A percentile compares a stretch with the other conserved stretches of the same genome.
These are phyloP conservation scores for Aegilops bicornis DNA, from an alignment of 176 grass and related monocot genomes.

Conservation along the genomic window DNA sequence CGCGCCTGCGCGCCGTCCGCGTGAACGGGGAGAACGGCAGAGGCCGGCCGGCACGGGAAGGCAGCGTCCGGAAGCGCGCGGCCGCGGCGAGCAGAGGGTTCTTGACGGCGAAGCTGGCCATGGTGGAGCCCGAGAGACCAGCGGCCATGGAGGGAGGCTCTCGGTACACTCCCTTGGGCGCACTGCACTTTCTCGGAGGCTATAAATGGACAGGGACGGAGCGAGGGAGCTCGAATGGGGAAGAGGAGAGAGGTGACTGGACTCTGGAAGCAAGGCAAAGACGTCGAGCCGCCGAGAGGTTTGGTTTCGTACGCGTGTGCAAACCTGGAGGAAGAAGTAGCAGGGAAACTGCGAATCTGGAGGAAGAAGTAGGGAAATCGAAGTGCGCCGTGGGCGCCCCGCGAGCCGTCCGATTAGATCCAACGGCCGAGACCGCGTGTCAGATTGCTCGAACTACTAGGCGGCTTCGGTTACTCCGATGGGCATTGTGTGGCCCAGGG, in stretches of 20 bases:
- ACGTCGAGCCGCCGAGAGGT: slow-evolving; percentile 10
- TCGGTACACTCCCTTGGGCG: not conserved
- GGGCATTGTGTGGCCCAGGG: not conserved
- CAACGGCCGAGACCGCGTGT: not conserved
- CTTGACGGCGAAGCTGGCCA: slow-evolving; percentile 39
- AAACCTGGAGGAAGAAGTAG: not conserved
- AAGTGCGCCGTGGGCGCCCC: too few species aligned
- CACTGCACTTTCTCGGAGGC: slow-evolving; percentile 4
- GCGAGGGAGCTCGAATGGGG: not conserved
- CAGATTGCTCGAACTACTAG: not conserved
- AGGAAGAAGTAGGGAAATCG: slow-evolving; percentile 12
- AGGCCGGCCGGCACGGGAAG: not conserved
- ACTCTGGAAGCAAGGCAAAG: not conserved
- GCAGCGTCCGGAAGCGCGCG: slow-evolving; percentile 29
- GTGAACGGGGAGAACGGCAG: slow-evolving; percentile 43
- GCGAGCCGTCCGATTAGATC: not conserved
- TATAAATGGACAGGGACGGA: slow-evolving; percentile 33
- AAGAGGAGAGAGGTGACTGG: not conserved
- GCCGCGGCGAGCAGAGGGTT: slow-evolving; percentile 36
- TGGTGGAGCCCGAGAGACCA: slow-evolving; percentile 31
- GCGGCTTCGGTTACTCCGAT: not conserved
- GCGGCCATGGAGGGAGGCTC: slow-evolving; percentile 29
- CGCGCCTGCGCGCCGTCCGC: slow-evolving; percentile 16
- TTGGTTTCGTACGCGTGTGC: slow-evolving; percentile 8
- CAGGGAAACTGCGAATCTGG: not conserved